These are phyloP conservation scores for Cladosporium austrohemisphaericum DNA, from an alignment of 2,329 filamentous ascomycete species.

Conservation along the genomic window DNA sequence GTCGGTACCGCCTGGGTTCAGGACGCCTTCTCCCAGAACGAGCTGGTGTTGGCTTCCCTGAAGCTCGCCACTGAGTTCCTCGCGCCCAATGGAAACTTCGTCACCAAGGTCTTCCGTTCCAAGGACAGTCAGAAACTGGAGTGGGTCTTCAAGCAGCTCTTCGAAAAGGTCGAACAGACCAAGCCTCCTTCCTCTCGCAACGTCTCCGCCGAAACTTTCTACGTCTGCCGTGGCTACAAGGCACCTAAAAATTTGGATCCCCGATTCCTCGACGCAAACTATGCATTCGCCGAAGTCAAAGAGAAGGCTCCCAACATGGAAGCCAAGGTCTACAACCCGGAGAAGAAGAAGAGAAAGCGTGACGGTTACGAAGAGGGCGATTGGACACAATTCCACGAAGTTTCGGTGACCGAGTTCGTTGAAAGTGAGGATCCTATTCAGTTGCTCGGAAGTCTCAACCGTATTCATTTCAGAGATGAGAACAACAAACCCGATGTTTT, in stretches of 20 bases:
- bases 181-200: constrained; percentile 95
- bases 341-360: constrained; percentile 94
- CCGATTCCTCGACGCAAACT: constrained; percentile 81
- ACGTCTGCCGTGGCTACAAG: constrained; percentile 93
- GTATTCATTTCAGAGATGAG: constrained; percentile 77
- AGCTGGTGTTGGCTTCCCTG: constrained; percentile 83
- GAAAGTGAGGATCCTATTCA: constrained; percentile 90
- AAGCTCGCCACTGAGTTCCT: constrained; percentile 94
- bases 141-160: constrained; percentile 97
- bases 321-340: constrained; percentile 95
- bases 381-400: constrained; percentile 86
- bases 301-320: constrained; percentile 89
- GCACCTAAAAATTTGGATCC: constrained; percentile 91
- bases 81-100: constrained; percentile 82
- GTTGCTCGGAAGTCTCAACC: constrained; percentile 82
- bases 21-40: constrained; percentile 96
- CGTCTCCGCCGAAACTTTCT: constrained; percentile 97
- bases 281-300: constrained; percentile 89
- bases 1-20: constrained; percentile 98
- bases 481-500: constrained; percentile 72
- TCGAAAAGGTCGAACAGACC: constrained; percentile 91
- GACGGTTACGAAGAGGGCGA: constrained; percentile 97
- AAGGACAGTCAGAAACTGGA: constrained; percentile 95
- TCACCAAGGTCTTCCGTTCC: constrained; percentile 95
- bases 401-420: constrained; percentile 86